Percentiles rank a stretch among this genome's conserved stretches.
Conservation (phyloP, 2,329 filamentous ascomycete species). For the Dendrostoma leiphaemia region DNA sequence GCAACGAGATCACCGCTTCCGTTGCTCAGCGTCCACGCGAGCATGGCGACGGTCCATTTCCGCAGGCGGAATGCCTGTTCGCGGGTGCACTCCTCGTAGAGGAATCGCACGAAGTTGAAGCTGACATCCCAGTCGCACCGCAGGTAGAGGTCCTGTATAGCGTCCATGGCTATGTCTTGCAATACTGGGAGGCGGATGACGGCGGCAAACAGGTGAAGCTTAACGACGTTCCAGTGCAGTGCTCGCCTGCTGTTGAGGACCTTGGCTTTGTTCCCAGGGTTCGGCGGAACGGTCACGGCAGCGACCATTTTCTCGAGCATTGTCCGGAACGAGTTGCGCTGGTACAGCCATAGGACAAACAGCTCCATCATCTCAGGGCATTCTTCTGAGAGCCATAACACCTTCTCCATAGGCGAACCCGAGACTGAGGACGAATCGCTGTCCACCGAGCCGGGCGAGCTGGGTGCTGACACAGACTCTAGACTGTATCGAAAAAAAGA, state of each 20-base stretch:
- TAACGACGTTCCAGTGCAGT: constrained; percentile 56
- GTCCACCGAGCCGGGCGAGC: constrained; percentile 9
- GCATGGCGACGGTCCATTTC: constrained; percentile 60
- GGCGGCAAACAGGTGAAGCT: constrained; percentile 57
- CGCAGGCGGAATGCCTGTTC: constrained; percentile 50
- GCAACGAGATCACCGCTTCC: constrained; percentile 26
- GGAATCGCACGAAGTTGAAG: constrained; percentile 46
- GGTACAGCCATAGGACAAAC: constrained; percentile 53
- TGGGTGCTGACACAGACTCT: constrained; percentile 30
- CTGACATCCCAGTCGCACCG: constrained; percentile 58
- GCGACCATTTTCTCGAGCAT: constrained; percentile 42
- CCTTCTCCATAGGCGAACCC: constrained; percentile 20
- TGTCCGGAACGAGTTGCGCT: constrained; percentile 37
- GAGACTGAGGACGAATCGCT: constrained; percentile 24
- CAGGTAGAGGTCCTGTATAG: constrained; percentile 58
- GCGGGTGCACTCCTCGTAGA: constrained; percentile 53
- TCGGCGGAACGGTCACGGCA: constrained; percentile 22
- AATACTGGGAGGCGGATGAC: constrained; percentile 46
- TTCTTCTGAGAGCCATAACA: constrained; percentile 42
- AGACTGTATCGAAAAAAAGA: constrained; percentile 48
- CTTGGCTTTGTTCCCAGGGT: constrained; percentile 23
- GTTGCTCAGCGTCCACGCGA: constrained; percentile 51
- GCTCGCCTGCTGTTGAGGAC: constrained; percentile 30
- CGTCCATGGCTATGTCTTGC: constrained; percentile 58
- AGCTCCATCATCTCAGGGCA: constrained; percentile 51